These are phyloP conservation scores for Candida nitratophila DNA, from an alignment of 805 yeast species.

Conservation along the genomic window DNA sequence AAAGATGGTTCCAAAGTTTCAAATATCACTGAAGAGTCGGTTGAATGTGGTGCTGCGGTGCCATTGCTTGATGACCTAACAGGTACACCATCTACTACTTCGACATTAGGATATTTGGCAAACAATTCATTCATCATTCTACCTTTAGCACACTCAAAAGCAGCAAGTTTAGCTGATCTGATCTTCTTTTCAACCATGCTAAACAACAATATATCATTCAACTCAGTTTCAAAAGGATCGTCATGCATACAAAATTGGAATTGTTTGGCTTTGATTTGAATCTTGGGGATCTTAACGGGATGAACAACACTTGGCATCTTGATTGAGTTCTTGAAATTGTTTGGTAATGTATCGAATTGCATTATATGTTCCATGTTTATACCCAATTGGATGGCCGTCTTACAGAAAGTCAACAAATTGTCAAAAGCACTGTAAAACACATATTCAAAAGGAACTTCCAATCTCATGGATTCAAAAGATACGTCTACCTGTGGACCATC, in stretches of 20 bases:
- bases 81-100: slow-evolving; percentile 16
- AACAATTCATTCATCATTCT: slow-evolving; percentile 15
- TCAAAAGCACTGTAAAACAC: slow-evolving; percentile 75
- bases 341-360: slow-evolving; percentile 12
- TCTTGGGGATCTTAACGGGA: slow-evolving; percentile 45
- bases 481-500: slow-evolving; percentile 7
- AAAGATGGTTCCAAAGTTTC: no score
- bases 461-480: slow-evolving; percentile 16
- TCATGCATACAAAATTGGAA: slow-evolving; percentile 69
- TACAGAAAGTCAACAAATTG: slow-evolving; percentile 65
- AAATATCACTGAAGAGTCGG: no score
- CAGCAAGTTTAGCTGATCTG: slow-evolving; percentile 41
- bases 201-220: slow-evolving; percentile 56
- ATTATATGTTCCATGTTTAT: slow-evolving; percentile 18
- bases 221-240: slow-evolving; percentile 81
- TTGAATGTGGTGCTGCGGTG: background rate
- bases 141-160: slow-evolving; percentile 16
- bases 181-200: slow-evolving; percentile 61
- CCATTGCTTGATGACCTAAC: slow-evolving; percentile 2
- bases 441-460: slow-evolving; percentile 63
- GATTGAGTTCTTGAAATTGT: slow-evolving; percentile 24
- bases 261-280: slow-evolving; percentile 47
- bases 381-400: slow-evolving; percentile 55
- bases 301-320: slow-evolving; percentile 27
- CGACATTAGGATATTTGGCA: slow-evolving; percentile 24